Percentiles rank a stretch among this genome's conserved stretches.
Evolutionary conservation across 202 grass and related monocot species (phyloP).

Genomic region (Panicum hallii): DNA sequence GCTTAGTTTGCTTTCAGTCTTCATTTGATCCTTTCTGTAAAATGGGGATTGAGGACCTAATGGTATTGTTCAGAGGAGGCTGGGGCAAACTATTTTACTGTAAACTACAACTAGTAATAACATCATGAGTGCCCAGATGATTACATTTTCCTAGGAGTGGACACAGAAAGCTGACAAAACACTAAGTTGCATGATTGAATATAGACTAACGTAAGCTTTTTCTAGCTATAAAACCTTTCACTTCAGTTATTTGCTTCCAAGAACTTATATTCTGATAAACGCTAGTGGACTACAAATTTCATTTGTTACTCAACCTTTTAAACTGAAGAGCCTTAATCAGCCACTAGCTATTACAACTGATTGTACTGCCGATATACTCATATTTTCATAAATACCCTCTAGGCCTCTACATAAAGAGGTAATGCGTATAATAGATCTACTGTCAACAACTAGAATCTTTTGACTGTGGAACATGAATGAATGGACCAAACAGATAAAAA

Average conservation of each 20-base stretch:
- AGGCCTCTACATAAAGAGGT: not conserved
- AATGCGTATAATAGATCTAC: not conserved
- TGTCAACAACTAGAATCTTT: slow-evolving; percentile 17
- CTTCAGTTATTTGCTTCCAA: slow-evolving; percentile 11
- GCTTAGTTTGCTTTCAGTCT: slow-evolving; percentile 10
- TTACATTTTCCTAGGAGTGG: not conserved
- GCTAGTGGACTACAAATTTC: not conserved
- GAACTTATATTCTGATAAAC: slow-evolving; percentile 19
- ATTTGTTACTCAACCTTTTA: slow-evolving; percentile 14
- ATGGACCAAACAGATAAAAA: slow-evolving; percentile 8
- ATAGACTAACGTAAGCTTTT: not conserved
- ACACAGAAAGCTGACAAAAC: slow-evolving; percentile 7
- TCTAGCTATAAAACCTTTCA: slow-evolving; percentile 13
- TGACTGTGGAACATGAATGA: not conserved
- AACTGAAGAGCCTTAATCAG: slow-evolving; percentile 15
- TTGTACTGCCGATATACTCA: not conserved
- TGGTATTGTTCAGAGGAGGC: not conserved
- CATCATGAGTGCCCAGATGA: slow-evolving; percentile 3
- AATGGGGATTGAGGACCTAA: slow-evolving; percentile 21
- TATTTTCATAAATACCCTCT: not conserved
- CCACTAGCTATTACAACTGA: slow-evolving; percentile 2
- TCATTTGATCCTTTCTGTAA: not conserved
- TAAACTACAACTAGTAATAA: slow-evolving; percentile 2
- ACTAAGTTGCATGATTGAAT: slow-evolving; percentile 25
- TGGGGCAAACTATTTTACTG: not conserved